Evolutionary conservation across 805 yeast species (phyloP).

Genomic region (Wickerhamomyces bisporus): DNA sequence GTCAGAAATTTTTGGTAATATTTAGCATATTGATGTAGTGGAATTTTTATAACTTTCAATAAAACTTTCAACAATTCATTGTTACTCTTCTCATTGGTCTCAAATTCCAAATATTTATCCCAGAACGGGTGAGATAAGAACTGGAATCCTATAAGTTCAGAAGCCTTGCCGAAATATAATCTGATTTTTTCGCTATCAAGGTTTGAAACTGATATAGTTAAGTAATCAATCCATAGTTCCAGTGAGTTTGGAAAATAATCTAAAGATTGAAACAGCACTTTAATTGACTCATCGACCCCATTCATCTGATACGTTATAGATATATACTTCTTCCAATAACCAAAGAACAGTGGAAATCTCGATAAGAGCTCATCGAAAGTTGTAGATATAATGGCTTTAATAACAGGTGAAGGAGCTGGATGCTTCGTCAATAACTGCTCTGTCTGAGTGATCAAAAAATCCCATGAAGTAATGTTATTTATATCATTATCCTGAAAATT

Average conservation of each 20-base stretch:
- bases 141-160: slow-evolving; percentile 54
- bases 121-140: slow-evolving; percentile 77
- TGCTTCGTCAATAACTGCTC: slow-evolving; percentile 30
- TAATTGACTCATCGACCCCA: slow-evolving; percentile 48
- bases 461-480: slow-evolving; percentile 36
- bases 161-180: slow-evolving; percentile 43
- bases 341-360: slow-evolving; percentile 53
- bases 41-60: slow-evolving; percentile 46
- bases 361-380: slow-evolving; percentile 40
- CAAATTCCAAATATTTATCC: slow-evolving; percentile 72
- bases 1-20: slow-evolving; percentile 51
- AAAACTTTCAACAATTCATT: slow-evolving; percentile 37
- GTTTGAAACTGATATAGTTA: slow-evolving; percentile 45
- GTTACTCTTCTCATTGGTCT: slow-evolving; percentile 34
- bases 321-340: slow-evolving; percentile 60
- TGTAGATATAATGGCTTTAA: slow-evolving; percentile 25
- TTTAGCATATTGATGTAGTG: slow-evolving; percentile 82
- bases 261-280: slow-evolving; percentile 38
- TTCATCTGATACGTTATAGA: slow-evolving; percentile 49
- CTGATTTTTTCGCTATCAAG: slow-evolving; percentile 32
- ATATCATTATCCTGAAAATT: slow-evolving; percentile 18
- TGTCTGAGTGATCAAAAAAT: slow-evolving; percentile 29
- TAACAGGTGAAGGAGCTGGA: slow-evolving; percentile 26
- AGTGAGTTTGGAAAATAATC: slow-evolving; percentile 49
- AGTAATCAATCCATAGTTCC: slow-evolving; percentile 67